Evolutionary conservation across 2,329 filamentous ascomycete species (phyloP).

Genomic region (Capronia epimyces): DNA sequence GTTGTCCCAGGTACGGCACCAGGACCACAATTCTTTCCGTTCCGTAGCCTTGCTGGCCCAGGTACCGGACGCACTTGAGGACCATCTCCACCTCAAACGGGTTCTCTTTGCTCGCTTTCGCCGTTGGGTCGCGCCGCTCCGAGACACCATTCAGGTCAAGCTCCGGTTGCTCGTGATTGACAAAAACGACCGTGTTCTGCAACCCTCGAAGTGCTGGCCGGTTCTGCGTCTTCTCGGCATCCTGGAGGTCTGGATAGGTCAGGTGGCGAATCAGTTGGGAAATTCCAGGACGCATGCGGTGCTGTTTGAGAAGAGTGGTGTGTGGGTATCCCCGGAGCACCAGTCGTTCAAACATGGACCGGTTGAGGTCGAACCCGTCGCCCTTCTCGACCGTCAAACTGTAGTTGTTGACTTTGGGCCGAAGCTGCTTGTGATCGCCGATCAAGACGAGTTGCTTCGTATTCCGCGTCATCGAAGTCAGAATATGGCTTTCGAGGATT

Average conservation of each 20-base stretch:
- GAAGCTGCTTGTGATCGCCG: constrained; percentile 67
- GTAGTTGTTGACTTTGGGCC: constrained; percentile 62
- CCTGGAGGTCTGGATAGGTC: constrained; percentile 58
- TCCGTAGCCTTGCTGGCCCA: constrained; percentile 66
- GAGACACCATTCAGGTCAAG: constrained; percentile 38
- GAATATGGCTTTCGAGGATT: constrained; percentile 62
- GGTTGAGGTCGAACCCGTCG: constrained; percentile 54
- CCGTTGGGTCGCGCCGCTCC: constrained; percentile 49
- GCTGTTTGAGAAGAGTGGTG: constrained; percentile 55
- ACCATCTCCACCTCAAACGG: too few species aligned
- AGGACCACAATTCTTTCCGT: constrained; percentile 62
- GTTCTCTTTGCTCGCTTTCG: too few species aligned
- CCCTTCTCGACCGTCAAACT: constrained; percentile 58
- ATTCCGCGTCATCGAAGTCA: constrained; percentile 53
- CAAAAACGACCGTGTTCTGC: constrained; percentile 56
- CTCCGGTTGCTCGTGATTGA: constrained; percentile 59
- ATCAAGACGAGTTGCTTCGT: constrained; percentile 64
- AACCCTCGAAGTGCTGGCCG: constrained; percentile 53
- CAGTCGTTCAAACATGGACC: constrained; percentile 64
- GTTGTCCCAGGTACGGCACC: constrained; percentile 67
- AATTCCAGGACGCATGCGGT: constrained; percentile 65
- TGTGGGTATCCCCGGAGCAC: constrained; percentile 46
- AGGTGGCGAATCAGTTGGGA: constrained; percentile 53
- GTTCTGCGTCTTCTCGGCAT: constrained; percentile 47
- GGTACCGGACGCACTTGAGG: too few species aligned